These are phyloP conservation scores for Pseudogymnoascus sp. DNA, from an alignment of 2,329 filamentous ascomycete species.

Conservation along the genomic window DNA sequence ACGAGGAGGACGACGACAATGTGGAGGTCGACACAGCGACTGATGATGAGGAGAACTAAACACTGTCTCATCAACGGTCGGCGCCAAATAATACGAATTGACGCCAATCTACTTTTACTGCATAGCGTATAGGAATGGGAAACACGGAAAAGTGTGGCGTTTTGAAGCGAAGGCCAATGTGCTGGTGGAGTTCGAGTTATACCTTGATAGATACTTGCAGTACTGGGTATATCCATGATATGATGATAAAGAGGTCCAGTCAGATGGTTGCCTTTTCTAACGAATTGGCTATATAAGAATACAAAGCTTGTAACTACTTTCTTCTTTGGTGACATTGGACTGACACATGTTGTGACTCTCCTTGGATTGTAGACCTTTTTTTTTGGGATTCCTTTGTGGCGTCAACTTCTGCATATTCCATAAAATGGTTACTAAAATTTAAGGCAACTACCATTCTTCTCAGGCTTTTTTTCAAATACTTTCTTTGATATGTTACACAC, in stretches of 20 bases:
- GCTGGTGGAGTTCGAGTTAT: slow-evolving; percentile 2
- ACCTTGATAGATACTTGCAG: not conserved
- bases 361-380: not conserved
- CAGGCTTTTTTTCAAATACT: not conserved
- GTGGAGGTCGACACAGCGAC: slow-evolving; percentile 4
- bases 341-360: not conserved
- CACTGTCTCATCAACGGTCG: not conserved
- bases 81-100: not conserved
- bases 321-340: not conserved
- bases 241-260: not conserved
- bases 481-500: not conserved
- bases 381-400: not conserved
- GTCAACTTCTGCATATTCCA: not conserved
- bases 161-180: not conserved
- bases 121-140: slow-evolving; percentile 4
- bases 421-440: not conserved
- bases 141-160: slow-evolving; percentile 7
- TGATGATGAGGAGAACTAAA: slow-evolving; percentile 4
- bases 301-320: not conserved
- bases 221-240: not conserved
- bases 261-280: not conserved
- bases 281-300: not conserved
- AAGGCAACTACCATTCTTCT: not conserved
- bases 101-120: slow-evolving; percentile 2
- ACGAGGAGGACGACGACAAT: not conserved